Conservation (phyloP, 441 rosid species). For the Adansonia madagascariensis region DNA sequence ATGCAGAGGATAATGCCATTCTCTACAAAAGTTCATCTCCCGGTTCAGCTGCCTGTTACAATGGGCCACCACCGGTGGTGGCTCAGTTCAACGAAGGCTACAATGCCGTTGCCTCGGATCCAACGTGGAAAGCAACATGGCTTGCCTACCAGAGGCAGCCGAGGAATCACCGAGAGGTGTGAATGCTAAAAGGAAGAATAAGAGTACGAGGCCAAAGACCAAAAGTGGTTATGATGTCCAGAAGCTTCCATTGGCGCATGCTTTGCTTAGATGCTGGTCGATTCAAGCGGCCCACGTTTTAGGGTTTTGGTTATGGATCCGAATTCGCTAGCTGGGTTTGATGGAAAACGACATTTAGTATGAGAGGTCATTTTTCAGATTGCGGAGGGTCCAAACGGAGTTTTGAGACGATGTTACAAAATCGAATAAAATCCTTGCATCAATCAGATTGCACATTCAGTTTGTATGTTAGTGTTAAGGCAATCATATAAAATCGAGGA, state of each 20-base stretch:
- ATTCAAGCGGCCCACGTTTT: no score
- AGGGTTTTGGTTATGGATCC: no score
- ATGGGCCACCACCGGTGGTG: slow-evolving; percentile 30
- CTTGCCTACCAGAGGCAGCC: slow-evolving; percentile 89
- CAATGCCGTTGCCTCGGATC: slow-evolving; percentile 89
- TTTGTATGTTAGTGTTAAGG: not conserved
- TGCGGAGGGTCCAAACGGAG: no score
- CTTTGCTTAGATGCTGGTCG: no score
- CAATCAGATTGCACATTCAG: not conserved
- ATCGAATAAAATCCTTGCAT: not conserved
- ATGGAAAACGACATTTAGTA: no score
- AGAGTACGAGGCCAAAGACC: slow-evolving; percentile 40
- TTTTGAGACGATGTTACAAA: no score
- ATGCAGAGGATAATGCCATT: slow-evolving; percentile 83
- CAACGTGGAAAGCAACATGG: slow-evolving; percentile 72
- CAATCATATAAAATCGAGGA: not conserved
- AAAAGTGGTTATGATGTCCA: no score
- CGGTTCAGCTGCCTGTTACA: slow-evolving; percentile 59
- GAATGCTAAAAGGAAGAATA: slow-evolving; percentile 80
- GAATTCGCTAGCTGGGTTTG: no score
- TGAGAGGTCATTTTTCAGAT: no score
- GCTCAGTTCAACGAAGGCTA: slow-evolving; percentile 65
- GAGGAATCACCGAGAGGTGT: slow-evolving; percentile 93
- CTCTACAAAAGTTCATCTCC: slow-evolving; percentile 89
- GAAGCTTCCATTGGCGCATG: no score